Evolutionary conservation across 1,139 yeast species (phyloP).

Genomic region (Zygosaccharomyces pseudobailii): DNA sequence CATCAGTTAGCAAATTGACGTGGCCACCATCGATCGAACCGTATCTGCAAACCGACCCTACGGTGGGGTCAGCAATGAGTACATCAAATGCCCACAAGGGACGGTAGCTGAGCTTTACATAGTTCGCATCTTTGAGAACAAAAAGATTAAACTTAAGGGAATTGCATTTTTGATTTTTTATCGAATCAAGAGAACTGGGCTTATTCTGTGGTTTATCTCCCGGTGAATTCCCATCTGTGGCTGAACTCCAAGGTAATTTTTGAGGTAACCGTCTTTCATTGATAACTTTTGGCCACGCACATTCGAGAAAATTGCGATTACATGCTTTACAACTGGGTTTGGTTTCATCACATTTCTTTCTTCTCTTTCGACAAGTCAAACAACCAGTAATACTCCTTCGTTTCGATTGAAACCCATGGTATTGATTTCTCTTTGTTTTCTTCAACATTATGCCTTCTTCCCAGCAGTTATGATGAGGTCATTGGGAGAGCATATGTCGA

Average conservation of each 20-base stretch:
- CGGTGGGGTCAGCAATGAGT: slow-evolving; percentile 3
- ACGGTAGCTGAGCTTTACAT: background rate
- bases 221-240: too few relatives aligned
- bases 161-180: background rate
- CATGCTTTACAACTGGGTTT: slow-evolving; percentile 51
- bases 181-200: background rate
- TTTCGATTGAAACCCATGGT: background rate
- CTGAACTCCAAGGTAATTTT: too few relatives aligned
- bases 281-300: slow-evolving; percentile 20
- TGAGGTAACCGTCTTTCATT: background rate
- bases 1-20: background rate
- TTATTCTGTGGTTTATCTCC: too few relatives aligned
- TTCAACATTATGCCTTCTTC: background rate
- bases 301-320: slow-evolving; percentile 38
- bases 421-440: background rate
- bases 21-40: background rate
- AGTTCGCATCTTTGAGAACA: slow-evolving; percentile 2
- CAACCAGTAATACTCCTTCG: slow-evolving; percentile 30
- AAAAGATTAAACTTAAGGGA: background rate
- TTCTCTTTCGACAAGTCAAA: slow-evolving; percentile 38
- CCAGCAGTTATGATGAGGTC: background rate
- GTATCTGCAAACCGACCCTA: background rate
- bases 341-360: slow-evolving; percentile 51
- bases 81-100: slow-evolving; percentile 3
- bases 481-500: background rate